Percentiles rank a stretch among this genome's conserved stretches.
phyloP scores from a whole-genome alignment of 2,329 filamentous ascomycete species.

The Fusarium incarnatum region DNA sequence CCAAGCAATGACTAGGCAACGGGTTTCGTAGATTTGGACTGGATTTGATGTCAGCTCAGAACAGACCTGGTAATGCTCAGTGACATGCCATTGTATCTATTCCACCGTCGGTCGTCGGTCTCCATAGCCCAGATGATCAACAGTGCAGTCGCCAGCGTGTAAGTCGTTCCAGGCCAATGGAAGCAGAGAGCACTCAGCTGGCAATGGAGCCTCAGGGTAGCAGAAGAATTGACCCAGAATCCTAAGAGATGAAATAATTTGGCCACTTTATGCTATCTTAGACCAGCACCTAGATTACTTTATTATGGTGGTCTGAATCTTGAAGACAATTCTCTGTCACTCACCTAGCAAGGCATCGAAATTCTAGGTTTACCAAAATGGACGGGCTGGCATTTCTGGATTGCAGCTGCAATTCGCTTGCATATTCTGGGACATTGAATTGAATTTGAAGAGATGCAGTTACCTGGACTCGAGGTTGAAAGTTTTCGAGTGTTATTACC shows the following conservation, averaged over 20 bases:
- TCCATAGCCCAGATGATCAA: neutral
- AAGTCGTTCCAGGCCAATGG: neutral
- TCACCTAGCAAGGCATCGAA: too few species aligned
- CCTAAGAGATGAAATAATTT: too few species aligned
- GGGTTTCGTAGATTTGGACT: neutral
- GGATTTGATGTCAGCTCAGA: neutral
- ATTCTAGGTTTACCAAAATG: neutral
- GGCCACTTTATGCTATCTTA: too few species aligned
- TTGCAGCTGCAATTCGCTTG: neutral
- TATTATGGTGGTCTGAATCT: too few species aligned
- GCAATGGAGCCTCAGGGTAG: too few species aligned
- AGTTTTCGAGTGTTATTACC: neutral
- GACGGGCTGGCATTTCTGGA: neutral
- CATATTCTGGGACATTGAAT: neutral
- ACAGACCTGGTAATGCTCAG: neutral
- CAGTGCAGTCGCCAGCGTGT: neutral
- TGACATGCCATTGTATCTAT: neutral
- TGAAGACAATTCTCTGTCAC: too few species aligned
- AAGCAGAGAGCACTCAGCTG: neutral
- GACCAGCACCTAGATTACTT: too few species aligned
- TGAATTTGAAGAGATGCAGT: neutral
- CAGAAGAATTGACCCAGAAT: too few species aligned
- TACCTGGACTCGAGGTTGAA: too few species aligned
- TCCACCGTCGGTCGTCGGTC: neutral
- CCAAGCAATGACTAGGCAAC: conserved; percentile 3